Base-by-base conservation (phyloP, 768 basidiomycete genomes). In the Boletus tylopilopsis region DNA sequence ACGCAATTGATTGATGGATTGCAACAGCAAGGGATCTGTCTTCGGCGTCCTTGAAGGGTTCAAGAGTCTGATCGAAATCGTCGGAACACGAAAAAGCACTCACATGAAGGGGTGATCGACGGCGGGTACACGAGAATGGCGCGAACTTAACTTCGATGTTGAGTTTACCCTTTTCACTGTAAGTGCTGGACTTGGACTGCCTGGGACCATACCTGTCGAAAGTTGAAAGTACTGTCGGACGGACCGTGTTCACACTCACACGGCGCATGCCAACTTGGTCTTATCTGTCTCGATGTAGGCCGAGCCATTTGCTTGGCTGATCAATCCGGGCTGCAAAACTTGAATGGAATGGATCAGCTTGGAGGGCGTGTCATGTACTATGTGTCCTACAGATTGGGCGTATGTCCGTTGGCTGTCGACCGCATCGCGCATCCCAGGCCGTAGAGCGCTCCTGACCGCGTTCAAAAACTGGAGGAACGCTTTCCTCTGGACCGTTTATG, bases 61-160 rank as follows among this genome's bases (percentile, higher is more conserved):
- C n/a, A 16, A 21, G 4, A 46, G 43, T 43, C 45, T 21, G 42
- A 34, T 16, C 21, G 42, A 19, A 22, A 16, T 18, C 15, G 6
- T 36, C 30, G 24, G 23, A 45, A 37, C 30, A 42, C 45, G 44
- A 19, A 19, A 34, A 46, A 51, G 55, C 4, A 63, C 86, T 70
- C 69, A 95, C 95, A 54, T 89, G 84, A 59, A 95, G 79, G 0
- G 95, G 95, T 7, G 88, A 85, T 63, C 87, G 76, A 57, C 95
- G 75, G 15, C 75, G 77, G 24, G 73, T 68, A 58, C 86, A 92
- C 8, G 96, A 92, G 66, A 95, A 99, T 0, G 96, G 96, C 2
- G 94, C 80, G 60, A 94, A 97, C 69, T 97, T 97, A 44, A 98
- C 90, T 70, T 98, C 94, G 7, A 99, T 89, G 51, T 93, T 97